Evolutionary conservation across 1,284 basidiomycete species (phyloP).

Genomic region (Porogramme epimiltina): DNA sequence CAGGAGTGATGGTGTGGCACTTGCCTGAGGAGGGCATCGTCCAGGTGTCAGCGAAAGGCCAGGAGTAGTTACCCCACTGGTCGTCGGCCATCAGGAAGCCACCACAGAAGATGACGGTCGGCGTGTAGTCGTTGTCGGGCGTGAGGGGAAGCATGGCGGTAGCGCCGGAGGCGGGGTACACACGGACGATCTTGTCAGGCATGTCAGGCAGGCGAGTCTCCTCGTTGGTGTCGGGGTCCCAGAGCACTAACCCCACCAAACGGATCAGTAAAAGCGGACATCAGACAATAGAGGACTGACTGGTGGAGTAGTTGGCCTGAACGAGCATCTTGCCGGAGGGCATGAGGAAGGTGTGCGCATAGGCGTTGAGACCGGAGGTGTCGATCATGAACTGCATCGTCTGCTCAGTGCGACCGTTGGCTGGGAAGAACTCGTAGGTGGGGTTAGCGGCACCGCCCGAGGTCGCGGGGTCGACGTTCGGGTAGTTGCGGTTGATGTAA

Average conservation of each 20-base stretch:
- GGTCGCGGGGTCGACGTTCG: conserved; percentile 63
- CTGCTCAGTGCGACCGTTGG: conserved; percentile 48
- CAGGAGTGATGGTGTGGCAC: conserved; percentile 79
- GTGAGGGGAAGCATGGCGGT: conserved; percentile 91
- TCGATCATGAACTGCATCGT: conserved; percentile 79
- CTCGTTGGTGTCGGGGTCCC: conserved; percentile 58
- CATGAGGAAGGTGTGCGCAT: conserved; percentile 85
- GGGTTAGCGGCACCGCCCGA: conserved; percentile 70
- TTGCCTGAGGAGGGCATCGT: conserved; percentile 61
- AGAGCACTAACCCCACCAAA: conserved; percentile 51
- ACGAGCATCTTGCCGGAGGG: conserved; percentile 84
- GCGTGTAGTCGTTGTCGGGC: conserved; percentile 85
- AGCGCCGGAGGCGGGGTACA: conserved; percentile 93
- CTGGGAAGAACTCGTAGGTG: conserved; percentile 85
- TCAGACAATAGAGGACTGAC: conserved; percentile 41
- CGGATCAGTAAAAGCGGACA: conserved; percentile 1
- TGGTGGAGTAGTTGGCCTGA: conserved; percentile 82
- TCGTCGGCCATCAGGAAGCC: conserved; percentile 77
- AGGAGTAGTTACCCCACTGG: conserved; percentile 74
- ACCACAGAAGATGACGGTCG: conserved; percentile 88
- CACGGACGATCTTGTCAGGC: conserved; percentile 71
- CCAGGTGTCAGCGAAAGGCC: conserved; percentile 68
- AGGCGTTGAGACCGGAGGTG: conserved; percentile 90
- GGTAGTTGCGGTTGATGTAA: conserved; percentile 85
- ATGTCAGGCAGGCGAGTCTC: conserved; percentile 66